Evolutionary conservation across 495 filamentous ascomycete species (phyloP).

Genomic region (Talaromyces wortmannii): DNA sequence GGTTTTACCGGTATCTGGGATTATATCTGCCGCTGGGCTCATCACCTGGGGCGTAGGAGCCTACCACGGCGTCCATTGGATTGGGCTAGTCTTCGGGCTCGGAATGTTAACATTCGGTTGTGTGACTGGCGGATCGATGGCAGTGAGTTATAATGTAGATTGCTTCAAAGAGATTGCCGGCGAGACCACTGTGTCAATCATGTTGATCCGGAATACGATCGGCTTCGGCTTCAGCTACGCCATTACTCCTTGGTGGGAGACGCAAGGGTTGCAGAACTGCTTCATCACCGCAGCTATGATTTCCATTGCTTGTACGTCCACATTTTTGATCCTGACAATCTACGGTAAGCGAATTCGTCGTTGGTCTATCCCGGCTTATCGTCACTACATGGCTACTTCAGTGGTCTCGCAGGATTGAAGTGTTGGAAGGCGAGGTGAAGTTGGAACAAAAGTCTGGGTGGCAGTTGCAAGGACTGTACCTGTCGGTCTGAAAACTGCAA

Average conservation of each 20-base stretch:
- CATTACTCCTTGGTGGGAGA: constrained; percentile 39
- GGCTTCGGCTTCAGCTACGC: constrained; percentile 27
- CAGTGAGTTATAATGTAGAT: constrained; percentile 45
- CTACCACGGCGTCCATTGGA: constrained; percentile 35
- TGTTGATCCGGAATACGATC: constrained; percentile 51
- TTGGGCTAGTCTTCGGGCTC: constrained; percentile 42
- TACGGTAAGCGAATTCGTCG: neutral
- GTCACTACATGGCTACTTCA: neutral
- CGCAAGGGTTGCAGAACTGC: constrained; percentile 40
- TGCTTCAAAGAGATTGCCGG: constrained; percentile 37
- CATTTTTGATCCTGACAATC: neutral
- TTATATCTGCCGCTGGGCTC: constrained; percentile 3
- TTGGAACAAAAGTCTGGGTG: too few relatives aligned
- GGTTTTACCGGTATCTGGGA: constrained; percentile 1
- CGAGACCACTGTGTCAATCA: constrained; percentile 46
- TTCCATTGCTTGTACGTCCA: neutral
- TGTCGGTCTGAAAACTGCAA: too few relatives aligned
- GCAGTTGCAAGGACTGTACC: too few relatives aligned
- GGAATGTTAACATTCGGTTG: constrained; percentile 19
- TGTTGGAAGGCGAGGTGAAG: too few relatives aligned
- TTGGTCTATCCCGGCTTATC: neutral
- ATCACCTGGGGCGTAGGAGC: constrained; percentile 47
- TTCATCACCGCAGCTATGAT: constrained; percentile 42
- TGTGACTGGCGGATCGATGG: constrained; percentile 41
- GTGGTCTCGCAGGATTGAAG: too few relatives aligned